Base-by-base conservation (phyloP, 2,329 filamentous ascomycete genomes). In the Dactylella cylindrospora region DNA sequence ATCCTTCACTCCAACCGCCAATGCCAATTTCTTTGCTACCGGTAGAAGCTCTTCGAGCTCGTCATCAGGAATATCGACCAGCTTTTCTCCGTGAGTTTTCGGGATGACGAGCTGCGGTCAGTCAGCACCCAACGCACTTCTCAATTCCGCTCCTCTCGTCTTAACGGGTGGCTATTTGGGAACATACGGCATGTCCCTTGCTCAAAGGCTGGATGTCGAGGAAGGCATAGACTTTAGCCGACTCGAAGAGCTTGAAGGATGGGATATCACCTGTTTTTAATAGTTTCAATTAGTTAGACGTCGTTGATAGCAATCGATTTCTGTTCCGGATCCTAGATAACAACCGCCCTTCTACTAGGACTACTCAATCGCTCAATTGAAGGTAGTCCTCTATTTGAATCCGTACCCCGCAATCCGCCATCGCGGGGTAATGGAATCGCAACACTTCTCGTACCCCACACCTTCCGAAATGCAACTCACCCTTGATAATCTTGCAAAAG, bases 401-500 rank as follows among this genome's bases (percentile, higher is more conserved):
- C n/a, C n/a, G n/a, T n/a, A n/a, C n/a, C n/a, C n/a, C n/a, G 12
- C 31, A 46, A 15, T 35, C 3, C 46, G 49, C 40, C 10, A 43
- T 15, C 17, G 39, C 44, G 38, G 39, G 33, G 32, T 10, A 9
- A 6, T 19, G 5, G 13, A 12, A 17, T 13, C 17, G 22, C 7
- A 6, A 17, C 2, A 10, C 19, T 29, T 26, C 22, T 69, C 47
- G 74, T 82, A n/a, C n/a, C n/a, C n/a, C n/a, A n/a, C n/a, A n/a
- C n/a, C n/a, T n/a, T n/a, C n/a, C n/a, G n/a, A n/a, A n/a, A n/a
- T n/a, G n/a, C n/a, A 17, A 35, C 26, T 66, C 60, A 59, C 91
- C 91, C 81, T 95, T 94, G 78, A 98, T 86, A 73, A 98, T 97
- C 75, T 89, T 95, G 80, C 93, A 98, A 78, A 98, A 98, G 72